Percentiles rank a stretch among this genome's conserved stretches.
Conservation (phyloP, 345 rosid species). For the Mercurialis annua region DNA sequence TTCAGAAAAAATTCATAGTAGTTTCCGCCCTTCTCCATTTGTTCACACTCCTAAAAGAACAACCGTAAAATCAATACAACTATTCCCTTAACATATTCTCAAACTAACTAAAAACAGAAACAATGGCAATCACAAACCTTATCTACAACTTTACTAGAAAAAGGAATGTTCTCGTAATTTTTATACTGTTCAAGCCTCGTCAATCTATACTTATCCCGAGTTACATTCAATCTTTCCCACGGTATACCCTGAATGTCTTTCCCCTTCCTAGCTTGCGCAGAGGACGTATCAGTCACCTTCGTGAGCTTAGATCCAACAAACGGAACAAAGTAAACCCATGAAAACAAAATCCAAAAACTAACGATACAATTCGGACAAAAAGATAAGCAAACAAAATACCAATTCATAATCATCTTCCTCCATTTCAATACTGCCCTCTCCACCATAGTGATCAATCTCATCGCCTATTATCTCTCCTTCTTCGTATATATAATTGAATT, state of each 20-base stretch:
- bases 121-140: constrained; percentile 35
- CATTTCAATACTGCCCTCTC: constrained; percentile 1
- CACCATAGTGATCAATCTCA: not conserved
- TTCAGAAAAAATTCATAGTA: constrained; percentile 47
- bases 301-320: constrained; percentile 9
- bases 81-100: not conserved
- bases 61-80: not conserved
- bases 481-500: constrained; percentile 15
- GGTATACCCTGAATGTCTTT: constrained; percentile 97
- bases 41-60: constrained; percentile 37
- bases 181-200: constrained; percentile 92
- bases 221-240: constrained; percentile 84
- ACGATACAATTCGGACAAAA: not conserved
- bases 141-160: constrained; percentile 61
- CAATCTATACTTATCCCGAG: constrained; percentile 76
- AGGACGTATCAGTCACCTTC: constrained; percentile 60
- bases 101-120: not conserved
- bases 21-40: constrained; percentile 37
- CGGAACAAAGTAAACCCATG: no score
- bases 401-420: constrained; percentile 19
- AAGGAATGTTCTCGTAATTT: constrained; percentile 81
- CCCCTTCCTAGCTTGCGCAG: constrained; percentile 81
- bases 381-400: not conserved
- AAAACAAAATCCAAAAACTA: not conserved
- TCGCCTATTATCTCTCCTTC: constrained; percentile 15